Conservation (phyloP, 805 yeast species). For the Candida piceae region DNA sequence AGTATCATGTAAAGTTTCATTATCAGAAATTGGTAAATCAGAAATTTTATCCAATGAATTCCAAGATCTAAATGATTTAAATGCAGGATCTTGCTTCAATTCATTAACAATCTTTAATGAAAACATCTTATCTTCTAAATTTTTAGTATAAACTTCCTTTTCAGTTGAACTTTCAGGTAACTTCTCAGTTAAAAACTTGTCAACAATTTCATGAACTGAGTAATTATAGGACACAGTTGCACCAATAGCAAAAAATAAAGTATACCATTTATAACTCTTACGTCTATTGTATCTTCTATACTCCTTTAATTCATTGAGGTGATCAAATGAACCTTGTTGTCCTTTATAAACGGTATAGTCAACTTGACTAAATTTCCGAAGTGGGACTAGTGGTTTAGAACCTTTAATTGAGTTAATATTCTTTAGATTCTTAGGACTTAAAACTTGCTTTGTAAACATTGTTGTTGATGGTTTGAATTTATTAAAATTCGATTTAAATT, state of each 20-base stretch:
- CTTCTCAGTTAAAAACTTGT: constrained; percentile 11
- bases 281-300: constrained; percentile 10
- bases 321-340: constrained; percentile 5
- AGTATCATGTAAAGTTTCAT: constrained; percentile 38
- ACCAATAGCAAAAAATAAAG: constrained; percentile 22
- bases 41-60: constrained; percentile 39
- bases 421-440: too few species aligned
- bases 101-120: constrained; percentile 47
- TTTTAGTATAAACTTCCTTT: constrained; percentile 16
- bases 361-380: constrained; percentile 10
- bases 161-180: constrained; percentile 23
- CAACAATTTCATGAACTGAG: constrained; percentile 26
- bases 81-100: constrained; percentile 35
- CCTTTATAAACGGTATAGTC: constrained; percentile 13
- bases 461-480: too few species aligned
- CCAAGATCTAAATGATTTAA: constrained; percentile 36
- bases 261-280: constrained; percentile 10
- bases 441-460: too few species aligned
- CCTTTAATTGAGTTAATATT: too few species aligned
- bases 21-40: constrained; percentile 27
- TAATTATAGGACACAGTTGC: constrained; percentile 21
- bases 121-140: constrained; percentile 44
- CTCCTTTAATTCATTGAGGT: constrained; percentile 6
- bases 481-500: too few species aligned
- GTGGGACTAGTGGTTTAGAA: too few species aligned